Base-by-base conservation (phyloP, 2,329 filamentous ascomycete species). In the Cladophialophora exuberans region DNA sequence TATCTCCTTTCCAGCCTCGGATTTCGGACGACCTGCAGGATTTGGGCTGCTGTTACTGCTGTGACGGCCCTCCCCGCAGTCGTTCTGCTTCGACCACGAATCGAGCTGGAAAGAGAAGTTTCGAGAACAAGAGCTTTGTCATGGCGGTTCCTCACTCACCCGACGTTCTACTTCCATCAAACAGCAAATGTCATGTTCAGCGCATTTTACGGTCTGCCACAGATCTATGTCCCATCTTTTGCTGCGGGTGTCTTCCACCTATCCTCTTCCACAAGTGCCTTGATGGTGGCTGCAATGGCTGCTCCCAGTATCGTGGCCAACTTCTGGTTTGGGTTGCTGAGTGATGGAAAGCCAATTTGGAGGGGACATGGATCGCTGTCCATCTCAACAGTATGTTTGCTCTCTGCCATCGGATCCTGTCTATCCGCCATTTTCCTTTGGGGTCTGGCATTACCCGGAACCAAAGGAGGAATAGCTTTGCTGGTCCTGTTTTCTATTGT, bases 21-120 rank as follows among this genome's bases (percentile, higher is more conserved):
- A 6, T 77, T 73, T 49, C 72, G 70, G 4, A 78, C 71, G 0
- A 76, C 77, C 2, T 61, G 81, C 10, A 68, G 73, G 17, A 70
- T 74, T 3, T 80, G 76, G 68, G 72, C 75, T 2, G 62, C 79
- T 17, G 46, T 58, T 11, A 38, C 31, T 3, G 20, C 25, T 5
- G 15, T 35, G 6, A 53, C 51, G 6, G 4, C 65, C 65, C 5
- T 54, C 62, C 6, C 51, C 60, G n/a, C 31, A 63, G 1, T 61
- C 45, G 20, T 65, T 63, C 28, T 56, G 65, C 7, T 61, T 65
- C 10, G 65, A 57, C 42, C 25, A 28, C 54, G 48, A 4, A 25
- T 54, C 30, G 36, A 35, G 28, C 20, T 25, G 18, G 23, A 39
- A 7, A 11, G 36, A n/a, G 18, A 15, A 1, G 39, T 17, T 13